phyloP scores from a whole-genome alignment of 164 flowering plant species.

The Vitis vinifera region ASM3070453v1 NC_081812.1:19065501-19066000 shows the following conservation, averaged over 20 bases:
- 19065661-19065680: conserved; percentile 31
- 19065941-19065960: conserved; percentile 15
- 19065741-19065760: conserved; percentile 9
- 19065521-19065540: conserved; percentile 56
- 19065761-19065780: conserved; percentile 24
- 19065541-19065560: conserved; percentile 30
- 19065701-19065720: conserved; percentile 22
- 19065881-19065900: conserved; percentile 13
- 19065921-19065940: conserved; percentile 45
- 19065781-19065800: conserved; percentile 19
- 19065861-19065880: conserved; percentile 20
- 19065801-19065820: conserved; percentile 28
- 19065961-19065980: conserved; percentile 44
- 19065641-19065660: conserved; percentile 30
- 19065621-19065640: conserved; percentile 23
- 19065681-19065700: conserved; percentile 15
- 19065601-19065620: conserved; percentile 49
- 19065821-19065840: conserved; percentile 28
- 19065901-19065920: conserved; percentile 26
- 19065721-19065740: conserved; percentile 20
- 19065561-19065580: conserved; percentile 32
- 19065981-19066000: conserved; percentile 51
- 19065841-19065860: conserved; percentile 19
- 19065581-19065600: conserved; percentile 32
- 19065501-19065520: conserved; percentile 41